Evolutionary conservation across 2,329 filamentous ascomycete genomes (phyloP), one percentile per base, ranked within the genome.

Genomic region (Fusarium lyarnte): DNA sequence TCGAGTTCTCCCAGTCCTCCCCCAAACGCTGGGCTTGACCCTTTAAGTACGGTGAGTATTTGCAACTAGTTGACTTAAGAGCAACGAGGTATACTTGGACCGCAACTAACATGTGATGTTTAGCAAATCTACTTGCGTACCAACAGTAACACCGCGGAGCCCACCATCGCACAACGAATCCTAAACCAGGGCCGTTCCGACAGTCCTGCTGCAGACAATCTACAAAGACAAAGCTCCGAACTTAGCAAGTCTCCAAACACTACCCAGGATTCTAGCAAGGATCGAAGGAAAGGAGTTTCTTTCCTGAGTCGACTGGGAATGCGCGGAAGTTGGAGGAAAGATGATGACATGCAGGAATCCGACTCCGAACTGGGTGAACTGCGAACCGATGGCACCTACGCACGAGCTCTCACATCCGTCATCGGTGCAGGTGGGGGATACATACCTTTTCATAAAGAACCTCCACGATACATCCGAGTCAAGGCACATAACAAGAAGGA

Each of bases 401-500:
- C 94, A 38, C 89, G 92, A 75, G 91, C 95, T 66, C 95, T 97
- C 80, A 92, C 92, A 41, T 92, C 94, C 66, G 89, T 92, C 55
- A 88, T 93, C 77, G 92, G 89, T 58, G 88, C 89, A 31, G 87
- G 84, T 62, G 85, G 83, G 59, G 92, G 94, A 66, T 98, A 92
- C 81, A 94, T 94, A 62, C 95, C 96, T 12, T 90, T 92, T 70
- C 92, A 97, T 78, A 96, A 96, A 73, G 93, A 95, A 60, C 95
- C 95, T 7, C 94, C 95, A 5, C 90, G 93, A 31, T 98, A 98
- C 78, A 96, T 98, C 77, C 94, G 94, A 73, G 92, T 97, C 66
- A 90, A 92, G 72, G 85, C 92, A 3, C 91, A 94, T 78, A 90
- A 94, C 81, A 97, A 97, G 82, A 94, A 92, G 78, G 85, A 87